Base-by-base conservation (phyloP, 2,329 filamentous ascomycete genomes). In the Claviceps sorghi region DNA sequence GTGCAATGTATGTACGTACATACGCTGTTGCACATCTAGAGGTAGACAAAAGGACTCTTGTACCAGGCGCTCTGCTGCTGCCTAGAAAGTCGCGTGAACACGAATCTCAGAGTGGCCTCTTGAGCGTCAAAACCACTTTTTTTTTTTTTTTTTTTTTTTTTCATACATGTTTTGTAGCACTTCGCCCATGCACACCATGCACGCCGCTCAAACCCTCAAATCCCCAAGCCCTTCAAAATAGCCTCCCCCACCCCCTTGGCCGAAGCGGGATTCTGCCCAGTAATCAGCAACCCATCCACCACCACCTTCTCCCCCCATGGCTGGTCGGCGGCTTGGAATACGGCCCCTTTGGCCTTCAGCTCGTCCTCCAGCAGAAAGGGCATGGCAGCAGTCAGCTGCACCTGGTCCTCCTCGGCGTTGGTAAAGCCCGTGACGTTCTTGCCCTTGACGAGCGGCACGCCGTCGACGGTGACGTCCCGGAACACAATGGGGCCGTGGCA, bases 401-500 rank as follows among this genome's bases (percentile, higher is more conserved):
- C 48, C 51, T 80, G 62, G 1, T 68, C 65, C 64, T 75, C 72
- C 55, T 77, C 75, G 63, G 79, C 78, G 44, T 86, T 75, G 64
- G 75, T 63, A 65, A 85, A 86, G 10, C 77, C 81, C 0, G 80
- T 83, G 26, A 80, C 78, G 46, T 72, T 67, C 61, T 74, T 74
- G 45, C 76, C 80, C 49, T 72, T 66, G 41, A 86, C 64, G 10
- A 85, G 66, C 49, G 72, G 70, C 56, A 71, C 67, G 36, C 79
- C 42, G 13, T 74, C 68, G 21, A 73, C 60, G 59, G 73, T 77
- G 38, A 78, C 82, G 58, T 82, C 74, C 48, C 75, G 71, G 17
- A 87, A 70, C 13, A 76, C 83, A 3, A 77, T 77, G 2, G 83
- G 80, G 6, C 81, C 83, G 66, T 87, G 83, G 70, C 83, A 86